phyloP scores from a whole-genome alignment of 208 protist species.

The Eutreptiella sp. region DNA sequence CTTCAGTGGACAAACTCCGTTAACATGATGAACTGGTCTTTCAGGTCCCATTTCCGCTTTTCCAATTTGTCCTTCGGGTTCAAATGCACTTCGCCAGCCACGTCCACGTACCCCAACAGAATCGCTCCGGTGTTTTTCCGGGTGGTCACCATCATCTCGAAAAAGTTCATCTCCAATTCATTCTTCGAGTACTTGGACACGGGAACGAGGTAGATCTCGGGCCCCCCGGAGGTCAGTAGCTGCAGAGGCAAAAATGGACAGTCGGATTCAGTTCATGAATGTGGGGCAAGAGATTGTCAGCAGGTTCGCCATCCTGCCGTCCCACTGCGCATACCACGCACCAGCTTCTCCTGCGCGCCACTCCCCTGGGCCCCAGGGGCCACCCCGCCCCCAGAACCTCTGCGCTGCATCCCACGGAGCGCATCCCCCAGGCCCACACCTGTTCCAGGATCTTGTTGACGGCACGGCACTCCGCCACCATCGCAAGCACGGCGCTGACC shows the following conservation, averaged over 20 bases:
- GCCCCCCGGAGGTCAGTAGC: constrained; percentile 9
- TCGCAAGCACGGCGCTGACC: constrained; percentile 15
- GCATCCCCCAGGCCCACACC: too few relatives aligned
- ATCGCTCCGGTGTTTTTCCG: constrained; percentile 1
- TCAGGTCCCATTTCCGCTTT: constrained; percentile 5
- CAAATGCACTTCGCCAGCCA: constrained; percentile 2
- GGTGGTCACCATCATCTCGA: constrained; percentile 11
- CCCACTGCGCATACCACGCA: too few relatives aligned
- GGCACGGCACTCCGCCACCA: constrained; percentile 18
- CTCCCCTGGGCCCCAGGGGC: too few relatives aligned
- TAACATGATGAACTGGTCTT: too few relatives aligned
- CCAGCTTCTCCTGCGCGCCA: too few relatives aligned
- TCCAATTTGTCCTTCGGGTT: constrained; percentile 8
- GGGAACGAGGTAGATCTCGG: constrained; percentile 15
- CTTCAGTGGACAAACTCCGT: too few relatives aligned
- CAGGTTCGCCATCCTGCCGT: too few relatives aligned
- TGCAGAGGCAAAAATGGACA: too few relatives aligned
- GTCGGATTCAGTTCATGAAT: too few relatives aligned
- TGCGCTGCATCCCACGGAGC: too few relatives aligned
- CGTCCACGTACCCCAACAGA: background rate
- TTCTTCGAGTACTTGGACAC: background rate
- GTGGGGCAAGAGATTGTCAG: too few relatives aligned
- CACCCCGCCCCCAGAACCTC: too few relatives aligned
- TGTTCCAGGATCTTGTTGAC: constrained; percentile 15
- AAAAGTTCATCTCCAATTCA: background rate